Base-by-base conservation (phyloP, 2,329 filamentous ascomycete genomes). In the Aspergillus clavatus region DNA sequence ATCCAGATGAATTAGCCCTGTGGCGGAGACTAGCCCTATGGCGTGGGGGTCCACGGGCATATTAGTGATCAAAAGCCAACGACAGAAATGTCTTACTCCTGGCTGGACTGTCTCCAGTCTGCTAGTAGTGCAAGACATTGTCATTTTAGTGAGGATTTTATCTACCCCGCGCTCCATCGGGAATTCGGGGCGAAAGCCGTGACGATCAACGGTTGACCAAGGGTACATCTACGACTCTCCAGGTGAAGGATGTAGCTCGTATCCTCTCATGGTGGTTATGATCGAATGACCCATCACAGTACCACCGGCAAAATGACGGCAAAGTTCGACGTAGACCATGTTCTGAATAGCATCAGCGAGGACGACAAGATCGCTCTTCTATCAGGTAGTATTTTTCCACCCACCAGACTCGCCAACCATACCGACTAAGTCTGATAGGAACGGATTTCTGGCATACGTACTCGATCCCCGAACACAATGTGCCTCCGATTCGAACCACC, bases 371-470 rank as follows among this genome's bases (percentile, higher is more conserved):
- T 57, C 23, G 51, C 54, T 18, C 49, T 57, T 40, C 44, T 57
- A 27, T 55, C 54, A 7, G 54, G 54, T 57, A 45, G n/a, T 8
- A 28, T 37, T 16, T 10, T 14, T 19, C 24, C 26, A 7, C 12
- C 7, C 5, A 35, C 24, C 22, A 2, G n/a, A n/a, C n/a, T n/a
- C n/a, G n/a, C 11, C 38, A n/a, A 14, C 18, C 21, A 33, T 47
- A 38, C 45, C 27, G 16, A 23, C 31, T 19, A 35, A 22, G 21
- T 35, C n/a, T 36, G 39, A 45, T 45, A 77, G 81, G 81, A 45
- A 75, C 78, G 52, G 83, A 86, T 65, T 85, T 85, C 58, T 87
- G 83, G 83, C 81, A 85, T 57, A 84, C 83, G 26, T 77, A 79
- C 53, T 64, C 77, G 11, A 70, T 86, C 5, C 78, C 79, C 7